phyloP scores from a whole-genome alignment of 1,139 yeast genomes.

The Sugiyamaella grinbergsii region DNA sequence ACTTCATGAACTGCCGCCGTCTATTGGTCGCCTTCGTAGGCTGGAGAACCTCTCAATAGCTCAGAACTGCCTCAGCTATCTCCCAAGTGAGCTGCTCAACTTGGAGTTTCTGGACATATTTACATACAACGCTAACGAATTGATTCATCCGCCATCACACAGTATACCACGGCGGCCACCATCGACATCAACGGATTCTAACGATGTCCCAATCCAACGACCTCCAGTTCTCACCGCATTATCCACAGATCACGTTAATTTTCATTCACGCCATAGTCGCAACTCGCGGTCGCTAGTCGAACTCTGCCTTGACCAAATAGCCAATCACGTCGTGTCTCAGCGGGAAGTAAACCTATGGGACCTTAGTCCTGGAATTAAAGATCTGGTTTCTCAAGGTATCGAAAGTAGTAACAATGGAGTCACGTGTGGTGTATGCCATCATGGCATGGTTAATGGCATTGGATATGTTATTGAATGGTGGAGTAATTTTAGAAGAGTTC shows the following conservation, averaged over 20 bases:
- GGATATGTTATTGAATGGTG: constrained; percentile 66
- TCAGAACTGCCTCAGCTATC: constrained; percentile 52
- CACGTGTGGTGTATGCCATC: constrained; percentile 53
- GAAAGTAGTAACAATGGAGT: constrained; percentile 48
- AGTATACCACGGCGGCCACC: constrained; percentile 9
- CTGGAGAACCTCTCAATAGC: constrained; percentile 55
- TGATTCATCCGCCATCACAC: constrained; percentile 30
- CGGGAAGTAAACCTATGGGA: constrained; percentile 25
- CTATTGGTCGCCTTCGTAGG: constrained; percentile 48
- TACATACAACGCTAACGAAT: constrained; percentile 54
- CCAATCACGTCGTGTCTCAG: constrained; percentile 21
- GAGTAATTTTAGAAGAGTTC: constrained; percentile 43
- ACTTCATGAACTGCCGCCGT: constrained; percentile 55
- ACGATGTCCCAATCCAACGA: not conserved
- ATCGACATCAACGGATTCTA: not conserved
- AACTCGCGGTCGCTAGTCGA: constrained; percentile 12
- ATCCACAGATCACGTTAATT: constrained; percentile 4
- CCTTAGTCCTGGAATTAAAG: constrained; percentile 23
- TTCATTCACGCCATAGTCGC: not conserved
- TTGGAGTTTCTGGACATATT: constrained; percentile 50
- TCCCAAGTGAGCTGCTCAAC: constrained; percentile 58
- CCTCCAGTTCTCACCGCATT: not conserved
- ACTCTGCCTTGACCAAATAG: constrained; percentile 19
- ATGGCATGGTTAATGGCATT: constrained; percentile 50
- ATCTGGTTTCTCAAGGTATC: constrained; percentile 25